phyloP scores from a whole-genome alignment of 1,139 yeast species.

The Entelexis sorbosivorans region DNA sequence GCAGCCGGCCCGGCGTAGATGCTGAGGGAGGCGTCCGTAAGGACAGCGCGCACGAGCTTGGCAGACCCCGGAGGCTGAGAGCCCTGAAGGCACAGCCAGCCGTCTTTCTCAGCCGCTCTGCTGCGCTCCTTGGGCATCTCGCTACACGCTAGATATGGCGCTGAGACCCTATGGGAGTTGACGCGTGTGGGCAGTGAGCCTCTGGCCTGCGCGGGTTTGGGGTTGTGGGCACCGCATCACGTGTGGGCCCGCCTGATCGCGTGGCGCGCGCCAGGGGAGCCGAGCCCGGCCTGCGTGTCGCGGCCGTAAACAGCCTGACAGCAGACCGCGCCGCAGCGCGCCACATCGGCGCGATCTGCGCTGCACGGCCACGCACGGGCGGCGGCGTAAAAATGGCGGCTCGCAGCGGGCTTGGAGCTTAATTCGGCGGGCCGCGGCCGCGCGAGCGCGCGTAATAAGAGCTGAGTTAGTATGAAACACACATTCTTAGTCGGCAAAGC shows the following conservation, averaged over 20 bases:
- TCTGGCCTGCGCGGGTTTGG: not conserved
- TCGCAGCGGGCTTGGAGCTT: too few species aligned
- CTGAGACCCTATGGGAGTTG: not conserved
- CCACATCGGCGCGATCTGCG: too few species aligned
- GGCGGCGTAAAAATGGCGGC: not conserved
- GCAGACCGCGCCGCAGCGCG: too few species aligned
- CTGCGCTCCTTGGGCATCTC: slow-evolving; percentile 10
- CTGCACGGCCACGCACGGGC: too few species aligned
- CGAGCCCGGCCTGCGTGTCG: not conserved
- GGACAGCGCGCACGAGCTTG: slow-evolving; percentile 12
- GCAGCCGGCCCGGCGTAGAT: slow-evolving; percentile 1
- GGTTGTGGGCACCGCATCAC: not conserved
- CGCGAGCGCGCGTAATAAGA: too few species aligned
- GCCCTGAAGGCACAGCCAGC: slow-evolving; percentile 20
- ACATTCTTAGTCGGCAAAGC: too few species aligned
- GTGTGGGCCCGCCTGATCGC: not conserved
- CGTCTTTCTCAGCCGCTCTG: slow-evolving; percentile 11
- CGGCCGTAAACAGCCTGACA: not conserved
- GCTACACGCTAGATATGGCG: slow-evolving; percentile 2
- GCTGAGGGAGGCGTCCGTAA: slow-evolving; percentile 1
- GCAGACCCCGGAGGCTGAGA: slow-evolving; percentile 9
- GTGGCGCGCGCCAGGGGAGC: not conserved
- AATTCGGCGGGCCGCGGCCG: too few species aligned
- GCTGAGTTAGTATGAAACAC: too few species aligned
- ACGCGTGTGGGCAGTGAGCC: slow-evolving; percentile 1